Evolutionary conservation across 306 rosid species (phyloP).

Genomic region (Rosa persica): DNA sequence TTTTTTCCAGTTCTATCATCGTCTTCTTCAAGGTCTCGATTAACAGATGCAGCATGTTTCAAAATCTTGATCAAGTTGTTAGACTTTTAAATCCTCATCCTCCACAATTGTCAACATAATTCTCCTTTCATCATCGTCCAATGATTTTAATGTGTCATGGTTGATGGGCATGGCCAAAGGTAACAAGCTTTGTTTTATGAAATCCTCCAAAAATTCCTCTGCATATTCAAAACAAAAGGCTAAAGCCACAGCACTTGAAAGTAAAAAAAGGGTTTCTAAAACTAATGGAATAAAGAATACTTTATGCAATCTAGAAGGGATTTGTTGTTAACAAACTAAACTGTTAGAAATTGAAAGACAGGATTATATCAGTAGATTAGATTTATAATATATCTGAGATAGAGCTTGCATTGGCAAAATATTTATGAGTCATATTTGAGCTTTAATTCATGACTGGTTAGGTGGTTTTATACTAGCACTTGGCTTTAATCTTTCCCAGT

Average conservation of each 20-base stretch:
- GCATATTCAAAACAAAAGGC: constrained; percentile 35
- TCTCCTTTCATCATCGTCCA: constrained; percentile 74
- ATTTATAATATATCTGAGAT: not conserved
- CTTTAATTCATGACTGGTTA: not conserved
- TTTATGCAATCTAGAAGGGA: constrained; percentile 6
- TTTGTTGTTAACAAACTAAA: not conserved
- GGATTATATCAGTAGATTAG: not conserved
- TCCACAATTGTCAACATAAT: constrained; percentile 79
- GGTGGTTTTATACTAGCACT: not conserved
- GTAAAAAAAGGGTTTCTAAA: not conserved
- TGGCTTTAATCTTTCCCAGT: not conserved
- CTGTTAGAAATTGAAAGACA: not conserved
- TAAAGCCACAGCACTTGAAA: not conserved
- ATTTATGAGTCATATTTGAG: not conserved
- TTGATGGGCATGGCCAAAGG: constrained; percentile 81
- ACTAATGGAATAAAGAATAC: no score
- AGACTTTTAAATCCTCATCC: constrained; percentile 64
- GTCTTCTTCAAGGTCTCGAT: constrained; percentile 53
- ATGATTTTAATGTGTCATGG: constrained; percentile 58
- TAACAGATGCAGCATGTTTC: constrained; percentile 91
- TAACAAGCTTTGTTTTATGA: constrained; percentile 66
- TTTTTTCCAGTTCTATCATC: no score
- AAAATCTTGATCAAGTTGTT: constrained; percentile 65
- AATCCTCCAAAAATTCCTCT: constrained; percentile 79
- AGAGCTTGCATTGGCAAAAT: not conserved